Evolutionary conservation across 139 green algal genomes (phyloP).

Genomic region (Microglena sp.): DNA sequence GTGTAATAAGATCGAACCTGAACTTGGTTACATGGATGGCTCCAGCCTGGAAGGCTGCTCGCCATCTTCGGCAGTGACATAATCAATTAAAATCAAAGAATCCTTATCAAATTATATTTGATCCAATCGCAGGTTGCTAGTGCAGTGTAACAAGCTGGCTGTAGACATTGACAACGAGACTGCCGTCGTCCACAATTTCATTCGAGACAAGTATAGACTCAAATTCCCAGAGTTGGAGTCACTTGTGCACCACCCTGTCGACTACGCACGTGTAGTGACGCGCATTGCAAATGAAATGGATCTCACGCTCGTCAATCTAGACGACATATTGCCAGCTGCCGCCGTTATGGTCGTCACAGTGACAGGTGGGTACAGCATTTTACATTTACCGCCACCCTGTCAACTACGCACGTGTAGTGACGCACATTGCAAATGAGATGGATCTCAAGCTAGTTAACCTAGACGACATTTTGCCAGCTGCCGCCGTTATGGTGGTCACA

Average conservation of each 20-base stretch:
- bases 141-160: slow-evolving; percentile 90
- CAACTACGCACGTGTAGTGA: slow-evolving; percentile 85
- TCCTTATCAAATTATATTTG: too few species aligned
- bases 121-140: slow-evolving; percentile 73
- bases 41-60: too few species aligned
- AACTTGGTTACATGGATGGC: too few species aligned
- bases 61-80: too few species aligned
- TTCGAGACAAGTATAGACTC: slow-evolving; percentile 58
- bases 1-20: too few species aligned
- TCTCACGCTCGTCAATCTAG: slow-evolving; percentile 35
- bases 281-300: slow-evolving; percentile 78
- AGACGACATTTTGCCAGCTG: slow-evolving; percentile 47
- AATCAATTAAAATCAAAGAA: too few species aligned
- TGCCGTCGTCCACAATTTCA: slow-evolving; percentile 72
- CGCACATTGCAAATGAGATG: slow-evolving; percentile 77
- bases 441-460: slow-evolving; percentile 40
- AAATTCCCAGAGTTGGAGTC: slow-evolving; percentile 96
- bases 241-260: slow-evolving; percentile 78
- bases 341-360: slow-evolving; percentile 87
- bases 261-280: slow-evolving; percentile 85
- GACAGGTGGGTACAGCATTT: too few species aligned
- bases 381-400: slow-evolving; percentile 77
- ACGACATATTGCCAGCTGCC: slow-evolving; percentile 51
- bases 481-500: slow-evolving; percentile 86
- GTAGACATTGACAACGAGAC: slow-evolving; percentile 97